These are phyloP conservation scores for Sclerotinia trifoliorum DNA, from an alignment of 2,329 filamentous ascomycete species.

Conservation along the genomic window DNA sequence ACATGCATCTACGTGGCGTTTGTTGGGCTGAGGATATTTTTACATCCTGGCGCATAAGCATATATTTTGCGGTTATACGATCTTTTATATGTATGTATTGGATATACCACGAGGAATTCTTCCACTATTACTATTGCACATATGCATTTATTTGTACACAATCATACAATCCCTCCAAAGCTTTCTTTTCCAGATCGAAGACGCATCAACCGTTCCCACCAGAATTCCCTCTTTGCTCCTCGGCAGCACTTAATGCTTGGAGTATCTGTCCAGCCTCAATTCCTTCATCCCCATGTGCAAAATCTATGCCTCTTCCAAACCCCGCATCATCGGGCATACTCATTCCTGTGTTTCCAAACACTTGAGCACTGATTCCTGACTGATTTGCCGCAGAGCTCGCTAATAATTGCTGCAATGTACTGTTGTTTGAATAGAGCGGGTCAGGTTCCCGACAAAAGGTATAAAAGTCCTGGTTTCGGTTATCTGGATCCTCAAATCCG, in stretches of 20 bases:
- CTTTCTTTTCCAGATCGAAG: background rate
- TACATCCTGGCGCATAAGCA: background rate
- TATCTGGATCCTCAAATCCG: conserved; percentile 40
- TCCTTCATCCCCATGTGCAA: conserved; percentile 35
- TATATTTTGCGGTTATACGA: background rate
- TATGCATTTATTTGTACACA: background rate
- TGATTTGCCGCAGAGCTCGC: conserved; percentile 36
- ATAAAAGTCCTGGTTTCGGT: conserved; percentile 40
- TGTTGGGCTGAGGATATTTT: background rate
- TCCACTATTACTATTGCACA: background rate
- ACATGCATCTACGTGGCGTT: conserved; percentile 6
- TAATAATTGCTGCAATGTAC: conserved; percentile 37
- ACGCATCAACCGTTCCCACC: conserved; percentile 15
- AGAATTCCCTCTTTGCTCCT: conserved; percentile 27
- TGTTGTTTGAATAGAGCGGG: conserved; percentile 36
- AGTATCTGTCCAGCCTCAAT: conserved; percentile 40
- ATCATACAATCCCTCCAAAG: background rate
- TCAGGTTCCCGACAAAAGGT: conserved; percentile 39
- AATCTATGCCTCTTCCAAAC: conserved; percentile 21
- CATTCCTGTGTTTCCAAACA: conserved; percentile 27
- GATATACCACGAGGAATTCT: background rate
- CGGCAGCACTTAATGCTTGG: conserved; percentile 37
- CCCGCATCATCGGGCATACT: conserved; percentile 14
- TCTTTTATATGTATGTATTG: background rate
- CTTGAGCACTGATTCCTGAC: conserved; percentile 27